A percentile compares a stretch with the other conserved stretches of the same genome.
Evolutionary conservation across 108 stramenopile species (phyloP).

Genomic region (Schizochytrium sp.): DNA sequence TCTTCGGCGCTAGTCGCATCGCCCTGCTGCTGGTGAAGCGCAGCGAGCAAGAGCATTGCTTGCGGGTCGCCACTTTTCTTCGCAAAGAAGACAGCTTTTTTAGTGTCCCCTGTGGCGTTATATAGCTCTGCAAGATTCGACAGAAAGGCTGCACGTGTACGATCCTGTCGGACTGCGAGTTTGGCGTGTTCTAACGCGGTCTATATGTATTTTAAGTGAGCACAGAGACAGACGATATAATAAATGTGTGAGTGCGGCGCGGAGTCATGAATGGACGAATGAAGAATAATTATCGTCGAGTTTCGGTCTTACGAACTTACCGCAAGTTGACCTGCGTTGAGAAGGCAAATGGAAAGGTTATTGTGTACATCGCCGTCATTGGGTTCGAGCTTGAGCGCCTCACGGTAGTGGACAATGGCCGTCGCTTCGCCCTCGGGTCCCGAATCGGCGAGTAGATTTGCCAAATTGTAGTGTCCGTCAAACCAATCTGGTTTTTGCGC

Average conservation of each 20-base stretch:
- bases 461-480: slow-evolving; percentile 8
- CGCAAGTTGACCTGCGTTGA: background rate
- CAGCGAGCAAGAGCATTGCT: background rate
- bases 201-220: background rate
- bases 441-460: background rate
- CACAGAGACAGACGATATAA: too few species aligned
- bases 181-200: background rate
- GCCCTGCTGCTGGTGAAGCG: background rate
- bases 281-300: too few species aligned
- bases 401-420: background rate
- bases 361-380: background rate
- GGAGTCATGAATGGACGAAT: too few species aligned
- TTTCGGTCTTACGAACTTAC: background rate
- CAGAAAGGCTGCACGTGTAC: background rate
- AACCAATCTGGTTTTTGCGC: background rate
- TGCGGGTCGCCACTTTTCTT: background rate
- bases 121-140: background rate
- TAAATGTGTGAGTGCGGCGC: too few species aligned
- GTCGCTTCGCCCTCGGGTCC: background rate
- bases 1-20: background rate
- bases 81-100: slow-evolving; percentile 5
- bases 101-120: background rate
- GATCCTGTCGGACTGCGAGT: background rate
- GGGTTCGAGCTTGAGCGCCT: background rate
- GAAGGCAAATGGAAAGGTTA: background rate